phyloP scores from a whole-genome alignment of 2,329 filamentous ascomycete genomes.

The Byssoonygena ceratinophila region DNA sequence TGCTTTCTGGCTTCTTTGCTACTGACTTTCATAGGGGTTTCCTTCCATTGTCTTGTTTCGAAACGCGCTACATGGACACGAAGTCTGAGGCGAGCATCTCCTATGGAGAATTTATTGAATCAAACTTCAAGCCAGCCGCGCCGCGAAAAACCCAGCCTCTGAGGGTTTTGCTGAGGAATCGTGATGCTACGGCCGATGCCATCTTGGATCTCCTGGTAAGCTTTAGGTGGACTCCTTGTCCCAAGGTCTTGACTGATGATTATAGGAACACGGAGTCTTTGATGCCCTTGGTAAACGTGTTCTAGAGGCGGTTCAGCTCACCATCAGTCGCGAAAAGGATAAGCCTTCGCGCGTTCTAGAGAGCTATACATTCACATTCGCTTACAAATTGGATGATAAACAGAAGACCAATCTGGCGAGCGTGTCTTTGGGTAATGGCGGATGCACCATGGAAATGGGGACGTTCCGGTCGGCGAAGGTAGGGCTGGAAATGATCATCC shows the following conservation, averaged over 20 bases:
- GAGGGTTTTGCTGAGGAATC: conserved; percentile 32
- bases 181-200: conserved; percentile 33
- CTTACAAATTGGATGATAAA: conserved; percentile 29
- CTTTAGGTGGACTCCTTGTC: background rate
- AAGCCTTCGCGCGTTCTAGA: conserved; percentile 36
- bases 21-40: conserved; percentile 25
- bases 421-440: conserved; percentile 23
- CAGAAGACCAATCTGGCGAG: conserved; percentile 24
- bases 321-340: conserved; percentile 34
- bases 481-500: conserved; percentile 37
- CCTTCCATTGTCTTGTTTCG: conserved; percentile 28
- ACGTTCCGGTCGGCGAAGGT: conserved; percentile 33
- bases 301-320: conserved; percentile 39
- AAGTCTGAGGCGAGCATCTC: conserved; percentile 22
- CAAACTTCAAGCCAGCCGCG: conserved; percentile 11
- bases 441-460: conserved; percentile 26
- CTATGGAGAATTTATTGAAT: conserved; percentile 24
- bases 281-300: conserved; percentile 35
- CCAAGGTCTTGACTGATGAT: background rate
- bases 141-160: conserved; percentile 26
- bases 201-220: conserved; percentile 42
- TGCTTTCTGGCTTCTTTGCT: background rate
- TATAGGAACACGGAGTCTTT: conserved; percentile 42
- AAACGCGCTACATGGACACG: conserved; percentile 26
- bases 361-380: conserved; percentile 42